Percentiles rank a stretch among this genome's conserved stretches.
Evolutionary conservation across 2,329 filamentous ascomycete species (phyloP).

Genomic region (Fusarium scirpi): DNA sequence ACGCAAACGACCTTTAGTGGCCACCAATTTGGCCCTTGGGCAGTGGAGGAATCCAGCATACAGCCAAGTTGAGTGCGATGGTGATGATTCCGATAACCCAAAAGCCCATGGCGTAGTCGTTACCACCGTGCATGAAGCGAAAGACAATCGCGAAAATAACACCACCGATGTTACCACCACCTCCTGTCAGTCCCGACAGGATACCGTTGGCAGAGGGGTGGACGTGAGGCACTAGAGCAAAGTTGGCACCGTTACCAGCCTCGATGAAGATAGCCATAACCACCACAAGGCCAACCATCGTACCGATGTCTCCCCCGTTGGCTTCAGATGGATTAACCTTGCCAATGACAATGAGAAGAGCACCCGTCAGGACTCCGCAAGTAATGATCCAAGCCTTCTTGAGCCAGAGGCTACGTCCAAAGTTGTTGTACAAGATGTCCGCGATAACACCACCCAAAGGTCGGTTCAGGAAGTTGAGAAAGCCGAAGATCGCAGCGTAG

Average conservation of each 20-base stretch:
- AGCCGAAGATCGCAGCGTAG: slow-evolving; percentile 80
- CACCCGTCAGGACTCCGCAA: slow-evolving; percentile 72
- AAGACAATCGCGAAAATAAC: slow-evolving; percentile 87
- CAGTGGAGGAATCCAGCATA: slow-evolving; percentile 68
- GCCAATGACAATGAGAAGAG: slow-evolving; percentile 71
- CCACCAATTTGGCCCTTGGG: slow-evolving; percentile 60
- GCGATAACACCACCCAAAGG: slow-evolving; percentile 72
- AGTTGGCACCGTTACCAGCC: slow-evolving; percentile 87
- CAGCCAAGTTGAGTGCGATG: slow-evolving; percentile 74
- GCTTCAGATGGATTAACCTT: slow-evolving; percentile 71
- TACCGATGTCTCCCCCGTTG: slow-evolving; percentile 53
- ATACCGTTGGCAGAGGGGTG: slow-evolving; percentile 84
- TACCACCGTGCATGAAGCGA: slow-evolving; percentile 73
- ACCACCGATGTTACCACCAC: slow-evolving; percentile 85
- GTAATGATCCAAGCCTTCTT: slow-evolving; percentile 61
- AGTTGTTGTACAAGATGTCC: slow-evolving; percentile 62
- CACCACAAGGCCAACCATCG: slow-evolving; percentile 81
- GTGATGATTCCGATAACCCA: slow-evolving; percentile 87
- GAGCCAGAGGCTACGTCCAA: slow-evolving; percentile 51
- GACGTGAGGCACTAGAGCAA: slow-evolving; percentile 87
- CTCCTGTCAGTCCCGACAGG: slow-evolving; percentile 82
- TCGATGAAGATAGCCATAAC: slow-evolving; percentile 86
- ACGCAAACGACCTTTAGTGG: slow-evolving; percentile 29
- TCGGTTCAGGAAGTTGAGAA: slow-evolving; percentile 76
- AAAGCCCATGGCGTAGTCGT: slow-evolving; percentile 74